Conservation (phyloP, 768 basidiomycete genomes). For the Nidularia sp. region DNA sequence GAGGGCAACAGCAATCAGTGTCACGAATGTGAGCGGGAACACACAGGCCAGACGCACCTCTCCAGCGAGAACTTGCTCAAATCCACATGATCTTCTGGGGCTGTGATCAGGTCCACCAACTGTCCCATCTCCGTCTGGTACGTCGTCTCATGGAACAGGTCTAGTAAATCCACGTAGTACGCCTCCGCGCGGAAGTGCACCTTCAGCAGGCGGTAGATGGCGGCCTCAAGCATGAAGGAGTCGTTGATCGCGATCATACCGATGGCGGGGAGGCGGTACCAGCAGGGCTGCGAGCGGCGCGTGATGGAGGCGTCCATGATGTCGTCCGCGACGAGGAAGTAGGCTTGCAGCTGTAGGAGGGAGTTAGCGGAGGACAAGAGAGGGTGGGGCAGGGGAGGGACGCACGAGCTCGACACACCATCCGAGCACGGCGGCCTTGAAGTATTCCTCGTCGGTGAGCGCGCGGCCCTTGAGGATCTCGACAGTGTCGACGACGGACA, state of each 20-base stretch:
- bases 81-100: conserved; percentile 87
- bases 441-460: conserved; percentile 81
- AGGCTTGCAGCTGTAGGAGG: conserved; percentile 82
- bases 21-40: neutral
- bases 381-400: conserved; percentile 7
- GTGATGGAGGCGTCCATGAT: conserved; percentile 97
- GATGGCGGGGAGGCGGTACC: conserved; percentile 68
- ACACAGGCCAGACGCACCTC: conserved; percentile 42
- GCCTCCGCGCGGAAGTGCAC: conserved; percentile 74
- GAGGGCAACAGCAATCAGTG: neutral
- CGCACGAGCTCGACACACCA: conserved; percentile 95
- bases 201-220: conserved; percentile 90
- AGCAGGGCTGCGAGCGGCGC: conserved; percentile 92
- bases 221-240: conserved; percentile 90
- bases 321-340: conserved; percentile 95
- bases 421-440: conserved; percentile 82
- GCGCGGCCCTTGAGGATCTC: conserved; percentile 76
- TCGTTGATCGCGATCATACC: conserved; percentile 94
- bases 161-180: conserved; percentile 87
- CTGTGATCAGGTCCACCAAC: conserved; percentile 92
- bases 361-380: neutral
- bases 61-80: conserved; percentile 83
- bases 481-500: conserved; percentile 91
- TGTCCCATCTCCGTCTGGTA: conserved; percentile 97
- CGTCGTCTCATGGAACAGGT: conserved; percentile 86